Evolutionary conservation across 78 protist species (phyloP).

Genomic region (Cavenderia fasciculata): DNA sequence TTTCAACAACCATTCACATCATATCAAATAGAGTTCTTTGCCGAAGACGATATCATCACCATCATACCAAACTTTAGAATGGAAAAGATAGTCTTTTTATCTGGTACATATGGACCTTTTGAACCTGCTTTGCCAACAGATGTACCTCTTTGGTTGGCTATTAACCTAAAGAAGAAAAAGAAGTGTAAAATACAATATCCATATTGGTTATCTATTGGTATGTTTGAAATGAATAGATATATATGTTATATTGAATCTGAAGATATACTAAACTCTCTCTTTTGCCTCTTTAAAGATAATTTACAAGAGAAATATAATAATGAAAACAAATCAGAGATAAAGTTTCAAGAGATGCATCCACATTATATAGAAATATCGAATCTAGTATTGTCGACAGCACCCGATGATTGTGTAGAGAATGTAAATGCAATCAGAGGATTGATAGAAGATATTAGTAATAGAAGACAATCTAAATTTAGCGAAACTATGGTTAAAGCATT

Average conservation of each 20-base stretch:
- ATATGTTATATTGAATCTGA: not conserved
- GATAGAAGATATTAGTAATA: conserved; percentile 1
- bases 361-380: conserved; percentile 51
- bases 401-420: conserved; percentile 26
- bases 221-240: not conserved
- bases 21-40: conserved; percentile 49
- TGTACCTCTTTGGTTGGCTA: conserved; percentile 59
- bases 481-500: not conserved
- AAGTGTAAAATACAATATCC: conserved; percentile 51
- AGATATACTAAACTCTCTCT: not conserved
- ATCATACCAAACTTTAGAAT: conserved; percentile 58
- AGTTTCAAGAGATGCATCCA: conserved; percentile 18
- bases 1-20: not conserved
- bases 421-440: conserved; percentile 12
- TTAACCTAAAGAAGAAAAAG: conserved; percentile 55
- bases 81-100: conserved; percentile 20
- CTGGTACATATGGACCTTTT: conserved; percentile 60
- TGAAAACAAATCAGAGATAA: not conserved
- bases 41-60: conserved; percentile 40
- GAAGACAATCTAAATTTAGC: conserved; percentile 29
- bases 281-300: not conserved
- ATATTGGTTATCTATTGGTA: conserved; percentile 6
- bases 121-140: conserved; percentile 3
- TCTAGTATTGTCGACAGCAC: conserved; percentile 5
- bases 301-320: conserved; percentile 2